Evolutionary conservation across 2,329 filamentous ascomycete genomes (phyloP).

Genomic region (Lasiodiplodia gonubiensis): DNA sequence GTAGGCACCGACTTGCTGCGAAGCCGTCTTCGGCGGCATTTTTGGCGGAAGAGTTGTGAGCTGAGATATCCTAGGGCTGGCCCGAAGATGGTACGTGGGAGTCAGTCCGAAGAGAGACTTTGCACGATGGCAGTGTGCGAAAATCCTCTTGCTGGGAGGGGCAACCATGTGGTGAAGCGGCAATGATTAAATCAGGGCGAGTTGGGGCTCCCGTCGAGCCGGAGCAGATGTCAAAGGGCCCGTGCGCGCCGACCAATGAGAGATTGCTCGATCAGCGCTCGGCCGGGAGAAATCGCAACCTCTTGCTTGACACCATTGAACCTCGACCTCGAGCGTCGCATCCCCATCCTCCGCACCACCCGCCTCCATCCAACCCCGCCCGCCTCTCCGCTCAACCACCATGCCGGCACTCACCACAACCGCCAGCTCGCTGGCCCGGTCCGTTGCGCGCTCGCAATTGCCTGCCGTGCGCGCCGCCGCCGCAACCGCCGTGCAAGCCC

Average conservation of each 20-base stretch:
- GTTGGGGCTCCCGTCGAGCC: conserved; percentile 2
- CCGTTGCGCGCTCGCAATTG: conserved; percentile 54
- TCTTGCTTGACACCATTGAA: conserved; percentile 26
- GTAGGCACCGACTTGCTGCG: conserved; percentile 16
- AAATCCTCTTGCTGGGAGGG: background rate
- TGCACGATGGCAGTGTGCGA: background rate
- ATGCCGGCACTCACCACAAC: conserved; percentile 58
- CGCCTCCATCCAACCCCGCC: conserved; percentile 33
- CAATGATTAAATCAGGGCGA: background rate
- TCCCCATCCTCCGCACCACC: conserved; percentile 35
- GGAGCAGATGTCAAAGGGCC: background rate
- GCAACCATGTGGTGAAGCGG: background rate
- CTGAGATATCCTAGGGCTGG: background rate
- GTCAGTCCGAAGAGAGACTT: background rate
- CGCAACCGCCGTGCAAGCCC: conserved; percentile 51
- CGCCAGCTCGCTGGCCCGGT: conserved; percentile 54
- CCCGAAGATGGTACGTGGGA: background rate
- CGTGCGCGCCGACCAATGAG: conserved; percentile 3
- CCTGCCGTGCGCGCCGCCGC: conserved; percentile 54
- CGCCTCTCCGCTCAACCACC: conserved; percentile 38
- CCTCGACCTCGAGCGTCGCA: conserved; percentile 27
- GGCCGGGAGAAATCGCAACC: conserved; percentile 25
- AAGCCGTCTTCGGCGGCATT: conserved; percentile 23
- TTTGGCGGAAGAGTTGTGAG: background rate
- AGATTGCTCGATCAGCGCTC: conserved; percentile 8